Base-by-base conservation (phyloP, 768 basidiomycete genomes). In the Termitomyces heimii region DNA sequence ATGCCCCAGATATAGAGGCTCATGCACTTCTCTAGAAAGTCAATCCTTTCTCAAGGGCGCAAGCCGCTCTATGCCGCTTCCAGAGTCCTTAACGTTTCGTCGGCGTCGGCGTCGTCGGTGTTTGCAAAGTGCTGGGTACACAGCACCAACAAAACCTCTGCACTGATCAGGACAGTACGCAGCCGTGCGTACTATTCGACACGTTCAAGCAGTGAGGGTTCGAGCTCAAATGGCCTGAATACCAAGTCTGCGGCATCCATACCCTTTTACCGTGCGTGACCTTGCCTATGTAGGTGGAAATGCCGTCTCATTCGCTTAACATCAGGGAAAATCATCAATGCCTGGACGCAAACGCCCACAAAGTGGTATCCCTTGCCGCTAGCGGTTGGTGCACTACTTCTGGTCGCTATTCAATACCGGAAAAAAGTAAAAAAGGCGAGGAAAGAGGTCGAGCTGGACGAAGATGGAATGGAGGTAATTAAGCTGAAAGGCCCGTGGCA, bases 301-400 rank as follows among this genome's bases (percentile, higher is more conserved):
- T 39, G 57, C 14, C 32, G 34, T 16, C 54, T 53, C 8, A 50
- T 46, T 53, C 14, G n/a, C 47, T 37, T 60, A 44, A 42, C 26
- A 26, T 4, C 69, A 86, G 89, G 81, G 43, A 83, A 79, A 67
- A 71, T 95, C 7, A 75, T 88, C 29, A 78, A 81, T 58, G 90
- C 92, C 28, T 94, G 92, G 92, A 85, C 80, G 5, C 77, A 86
- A 65, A 94, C 95, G 0, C 92, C 93, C 0, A 94, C 90, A 35
- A 91, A 86, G 71, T 98, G 95, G 95, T 96, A 95, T 63, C 95
- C 95, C 10, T 81, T 98, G 45, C 94, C 94, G 16, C 73, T 96
- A 55, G 92, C 92, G 12, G 88, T 94, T 29, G 94, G 94, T 37
- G 93, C 92, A 2, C 77, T 94, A n/a, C 81, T 96, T 31, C 86